Base-by-base conservation (phyloP, 805 yeast genomes). In the Grigorovia transvaalensis region DNA sequence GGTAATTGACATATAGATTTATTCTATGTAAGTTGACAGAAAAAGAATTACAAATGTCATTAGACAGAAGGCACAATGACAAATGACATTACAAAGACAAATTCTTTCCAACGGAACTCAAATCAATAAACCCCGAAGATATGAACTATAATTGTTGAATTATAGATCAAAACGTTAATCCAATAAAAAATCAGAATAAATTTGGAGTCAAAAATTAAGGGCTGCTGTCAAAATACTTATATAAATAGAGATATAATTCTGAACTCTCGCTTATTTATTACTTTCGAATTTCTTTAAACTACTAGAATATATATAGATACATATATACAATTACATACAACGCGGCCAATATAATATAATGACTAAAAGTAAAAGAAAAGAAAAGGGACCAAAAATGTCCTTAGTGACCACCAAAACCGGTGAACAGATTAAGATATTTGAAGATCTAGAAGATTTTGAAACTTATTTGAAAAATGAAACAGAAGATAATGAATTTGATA, bases 401-500 rank as follows among this genome's bases (percentile, higher is more conserved):
- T 60, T 62, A 4, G 51, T 64, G 15, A 59, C 60, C 19, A 65
- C 61, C 30, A 65, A 64, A 50, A 53, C 56, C 9, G 69, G 69
- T 50, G 69, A 65, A 45, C 56, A 59, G 18, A 30, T 63, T 33
- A 64, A 67, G 43, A 71, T 71, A 38, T 85, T 85, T 67, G 90
- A 85, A 47, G 83, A 78, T 50, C 68, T 85, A 54, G 72, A 72
- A 18, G 74, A 79, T 17, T 85, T 85, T 61, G 88, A 82, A 62
- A 72, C 74, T 27, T 85, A 73, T 65, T 71, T 85, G 53, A 75
- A 81, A 61, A 86, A 82, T 63, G 90, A 84, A 62, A 79, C 85
- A 2, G 83, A 86, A 77, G 90, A 84, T 65, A 81, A 84, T 55
- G 90, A 85, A 54, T 81, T 77, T 58, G 86, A 81, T 62, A 77